Conservation (phyloP, 2,329 filamentous ascomycete genomes). For the Aureobasidium leucospermi region DNA sequence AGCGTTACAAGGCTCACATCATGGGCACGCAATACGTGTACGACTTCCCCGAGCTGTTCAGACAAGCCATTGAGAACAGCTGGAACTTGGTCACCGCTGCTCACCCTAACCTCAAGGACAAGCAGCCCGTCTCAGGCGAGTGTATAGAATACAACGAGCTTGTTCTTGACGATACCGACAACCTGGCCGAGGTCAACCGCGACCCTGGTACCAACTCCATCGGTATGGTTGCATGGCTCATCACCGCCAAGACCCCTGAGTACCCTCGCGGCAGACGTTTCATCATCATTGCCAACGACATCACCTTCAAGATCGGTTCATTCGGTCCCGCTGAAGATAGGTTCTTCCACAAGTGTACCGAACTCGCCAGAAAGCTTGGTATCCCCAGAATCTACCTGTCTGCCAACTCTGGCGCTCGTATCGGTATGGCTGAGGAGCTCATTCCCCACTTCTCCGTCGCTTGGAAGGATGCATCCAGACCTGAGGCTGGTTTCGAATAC, state of each 20-base stretch:
- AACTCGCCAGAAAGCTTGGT: slow-evolving; percentile 85
- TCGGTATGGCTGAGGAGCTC: slow-evolving; percentile 92
- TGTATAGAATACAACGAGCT: slow-evolving; percentile 93
- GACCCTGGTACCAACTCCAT: slow-evolving; percentile 93
- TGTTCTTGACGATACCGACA: slow-evolving; percentile 89
- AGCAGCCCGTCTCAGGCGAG: slow-evolving; percentile 77
- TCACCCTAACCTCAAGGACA: slow-evolving; percentile 65
- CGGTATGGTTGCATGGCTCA: slow-evolving; percentile 98
- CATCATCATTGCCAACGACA: slow-evolving; percentile 96
- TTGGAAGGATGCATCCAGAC: slow-evolving; percentile 79
- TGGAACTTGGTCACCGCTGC: slow-evolving; percentile 72
- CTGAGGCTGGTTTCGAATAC: slow-evolving; percentile 91
- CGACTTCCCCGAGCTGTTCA: slow-evolving; percentile 98
- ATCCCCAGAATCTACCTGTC: slow-evolving; percentile 97
- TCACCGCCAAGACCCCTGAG: slow-evolving; percentile 90
- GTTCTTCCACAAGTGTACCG: slow-evolving; percentile 99
- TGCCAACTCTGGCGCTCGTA: slow-evolving; percentile 95
- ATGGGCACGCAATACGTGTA: slow-evolving; percentile 99
- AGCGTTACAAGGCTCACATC: slow-evolving; percentile 97
- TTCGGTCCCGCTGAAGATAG: slow-evolving; percentile 95
- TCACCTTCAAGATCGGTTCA: slow-evolving; percentile 97
- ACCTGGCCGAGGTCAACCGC: slow-evolving; percentile 83
- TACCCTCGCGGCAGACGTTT: slow-evolving; percentile 89
- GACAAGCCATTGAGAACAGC: slow-evolving; percentile 92
- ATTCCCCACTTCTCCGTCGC: slow-evolving; percentile 96